phyloP scores from a whole-genome alignment of 202 grass and related monocot genomes.

The Zoysia matrella region DNA sequence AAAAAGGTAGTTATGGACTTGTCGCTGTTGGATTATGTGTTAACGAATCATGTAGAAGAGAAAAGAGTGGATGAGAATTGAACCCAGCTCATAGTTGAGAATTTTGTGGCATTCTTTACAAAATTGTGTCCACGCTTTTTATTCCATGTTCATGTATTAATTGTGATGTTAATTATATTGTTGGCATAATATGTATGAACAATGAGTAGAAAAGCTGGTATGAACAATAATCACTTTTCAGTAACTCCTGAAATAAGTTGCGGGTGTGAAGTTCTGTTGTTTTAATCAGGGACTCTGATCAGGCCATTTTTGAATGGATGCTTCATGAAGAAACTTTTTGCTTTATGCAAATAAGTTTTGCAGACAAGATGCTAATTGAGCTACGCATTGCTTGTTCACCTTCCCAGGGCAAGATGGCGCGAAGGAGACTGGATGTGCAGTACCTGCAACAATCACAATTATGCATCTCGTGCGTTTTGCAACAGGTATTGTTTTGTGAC shows the following conservation, averaged over 20 bases:
- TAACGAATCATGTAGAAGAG: not conserved
- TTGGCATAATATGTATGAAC: not conserved
- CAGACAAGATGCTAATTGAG: slow-evolving; percentile 3
- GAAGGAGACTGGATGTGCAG: slow-evolving; percentile 97
- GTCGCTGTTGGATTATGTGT: slow-evolving; percentile 13
- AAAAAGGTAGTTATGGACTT: not conserved
- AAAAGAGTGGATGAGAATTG: not conserved
- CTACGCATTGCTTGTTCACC: not conserved
- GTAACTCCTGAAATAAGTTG: slow-evolving; percentile 11
- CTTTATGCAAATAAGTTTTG: slow-evolving; percentile 27
- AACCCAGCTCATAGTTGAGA: not conserved
- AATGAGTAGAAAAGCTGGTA: not conserved
- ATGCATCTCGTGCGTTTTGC: slow-evolving; percentile 88
- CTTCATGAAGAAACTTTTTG: not conserved
- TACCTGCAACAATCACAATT: slow-evolving; percentile 98
- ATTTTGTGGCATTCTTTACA: not conserved
- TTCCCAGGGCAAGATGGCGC: slow-evolving; percentile 90
- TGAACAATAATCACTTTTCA: not conserved
- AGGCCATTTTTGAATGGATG: not conserved
- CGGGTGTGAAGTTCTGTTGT: not conserved
- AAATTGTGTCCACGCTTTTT: not conserved
- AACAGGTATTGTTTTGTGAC: slow-evolving; percentile 65
- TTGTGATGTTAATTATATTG: slow-evolving; percentile 30
- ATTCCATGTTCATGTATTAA: not conserved
- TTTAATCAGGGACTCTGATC: slow-evolving; percentile 8